phyloP scores from a whole-genome alignment of 495 filamentous ascomycete genomes.

The Neohortaea acidophila region DNA sequence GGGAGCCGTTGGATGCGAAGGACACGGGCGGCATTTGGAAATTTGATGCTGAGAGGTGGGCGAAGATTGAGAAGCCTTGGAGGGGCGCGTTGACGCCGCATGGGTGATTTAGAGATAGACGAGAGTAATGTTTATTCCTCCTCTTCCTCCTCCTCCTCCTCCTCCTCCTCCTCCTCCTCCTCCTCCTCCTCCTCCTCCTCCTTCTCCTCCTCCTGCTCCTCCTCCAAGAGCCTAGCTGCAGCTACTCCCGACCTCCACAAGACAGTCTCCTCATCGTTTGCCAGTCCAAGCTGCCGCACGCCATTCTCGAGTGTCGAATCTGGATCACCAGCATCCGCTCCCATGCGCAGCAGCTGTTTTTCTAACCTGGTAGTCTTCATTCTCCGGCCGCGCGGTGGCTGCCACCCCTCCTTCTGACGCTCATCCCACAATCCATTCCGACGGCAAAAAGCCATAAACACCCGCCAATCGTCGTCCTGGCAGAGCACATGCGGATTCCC shows the following conservation, averaged over 20 bases:
- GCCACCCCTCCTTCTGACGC: not conserved
- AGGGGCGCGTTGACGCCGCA: conserved; percentile 9
- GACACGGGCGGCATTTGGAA: conserved; percentile 13
- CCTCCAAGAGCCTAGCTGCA: no score
- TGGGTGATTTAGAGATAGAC: no score
- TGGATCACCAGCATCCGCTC: not conserved
- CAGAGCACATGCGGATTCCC: conserved; percentile 34
- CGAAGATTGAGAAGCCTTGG: conserved; percentile 8
- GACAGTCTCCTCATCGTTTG: not conserved
- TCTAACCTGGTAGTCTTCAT: not conserved
- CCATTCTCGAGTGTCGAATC: not conserved
- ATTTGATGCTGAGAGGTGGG: conserved; percentile 6
- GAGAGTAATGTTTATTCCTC: no score
- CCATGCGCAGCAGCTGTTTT: not conserved
- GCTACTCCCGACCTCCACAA: not conserved
- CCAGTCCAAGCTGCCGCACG: not conserved
- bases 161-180: no score
- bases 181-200: no score
- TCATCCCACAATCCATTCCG: conserved; percentile 29
- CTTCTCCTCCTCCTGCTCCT: no score
- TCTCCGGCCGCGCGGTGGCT: not conserved
- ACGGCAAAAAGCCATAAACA: conserved; percentile 34
- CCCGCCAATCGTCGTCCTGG: conserved; percentile 31
- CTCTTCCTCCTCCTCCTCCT: no score
- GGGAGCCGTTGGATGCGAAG: conserved; percentile 6